A percentile compares a stretch with the other conserved stretches of the same genome.
Evolutionary conservation across 108 stramenopile species (phyloP).

Genomic region (Conticribra weissflogii): DNA sequence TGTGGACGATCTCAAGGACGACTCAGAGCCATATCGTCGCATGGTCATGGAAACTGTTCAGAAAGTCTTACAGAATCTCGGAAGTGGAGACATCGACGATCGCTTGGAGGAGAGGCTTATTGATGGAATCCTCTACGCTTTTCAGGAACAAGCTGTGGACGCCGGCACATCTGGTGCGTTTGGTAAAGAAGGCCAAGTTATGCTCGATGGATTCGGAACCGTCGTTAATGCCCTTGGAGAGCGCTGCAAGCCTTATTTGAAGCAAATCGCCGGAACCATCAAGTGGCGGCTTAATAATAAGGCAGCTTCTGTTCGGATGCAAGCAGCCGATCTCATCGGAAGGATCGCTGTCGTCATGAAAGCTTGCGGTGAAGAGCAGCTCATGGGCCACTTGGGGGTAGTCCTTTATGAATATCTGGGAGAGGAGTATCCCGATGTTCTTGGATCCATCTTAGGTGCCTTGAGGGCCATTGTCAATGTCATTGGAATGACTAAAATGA

Average conservation of each 20-base stretch:
- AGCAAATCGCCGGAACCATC: slow-evolving; percentile 97
- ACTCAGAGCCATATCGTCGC: slow-evolving; percentile 97
- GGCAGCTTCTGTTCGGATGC: slow-evolving; percentile 97
- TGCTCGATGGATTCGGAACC: slow-evolving; percentile 98
- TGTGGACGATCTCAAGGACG: slow-evolving; percentile 99
- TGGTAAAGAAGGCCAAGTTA: slow-evolving; percentile 82
- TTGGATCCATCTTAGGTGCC: slow-evolving; percentile 95
- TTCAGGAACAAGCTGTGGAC: slow-evolving; percentile 98
- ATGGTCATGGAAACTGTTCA: slow-evolving; percentile 99
- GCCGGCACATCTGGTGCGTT: slow-evolving; percentile 63
- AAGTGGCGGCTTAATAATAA: slow-evolving; percentile 99
- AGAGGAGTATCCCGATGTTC: slow-evolving; percentile 97
- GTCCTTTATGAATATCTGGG: slow-evolving; percentile 99
- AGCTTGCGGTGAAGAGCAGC: slow-evolving; percentile 96
- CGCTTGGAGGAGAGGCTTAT: slow-evolving; percentile 97
- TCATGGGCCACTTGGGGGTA: slow-evolving; percentile 98
- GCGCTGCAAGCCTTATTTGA: slow-evolving; percentile 97
- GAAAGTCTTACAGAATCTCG: slow-evolving; percentile 92
- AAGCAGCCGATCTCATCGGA: slow-evolving; percentile 98
- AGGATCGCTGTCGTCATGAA: slow-evolving; percentile 98
- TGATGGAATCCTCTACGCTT: slow-evolving; percentile 98
- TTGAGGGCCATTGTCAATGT: slow-evolving; percentile 97
- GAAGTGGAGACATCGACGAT: slow-evolving; percentile 94
- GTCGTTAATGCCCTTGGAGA: slow-evolving; percentile 96
- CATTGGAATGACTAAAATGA: slow-evolving; percentile 99